Base-by-base conservation (phyloP, 1,139 yeast genomes). In the Eremothecium cymbalariae region DNA sequence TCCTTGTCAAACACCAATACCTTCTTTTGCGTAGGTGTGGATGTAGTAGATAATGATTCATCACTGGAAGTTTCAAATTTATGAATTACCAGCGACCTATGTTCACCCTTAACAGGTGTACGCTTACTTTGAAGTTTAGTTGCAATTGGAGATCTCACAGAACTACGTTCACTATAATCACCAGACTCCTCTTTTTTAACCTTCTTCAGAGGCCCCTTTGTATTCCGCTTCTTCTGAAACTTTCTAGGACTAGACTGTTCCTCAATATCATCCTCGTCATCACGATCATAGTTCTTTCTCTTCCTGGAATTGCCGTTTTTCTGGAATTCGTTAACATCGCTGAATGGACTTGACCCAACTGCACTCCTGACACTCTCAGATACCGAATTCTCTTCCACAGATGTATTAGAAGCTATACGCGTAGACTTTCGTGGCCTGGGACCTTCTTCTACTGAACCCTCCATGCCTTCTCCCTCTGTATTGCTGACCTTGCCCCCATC, bases 41-140 rank as follows among this genome's bases (percentile, higher is more conserved):
- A 19, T 18, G 16, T 11, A 8, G 27, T n/a, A n/a, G 21, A 9
- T 16, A 21, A 27, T 4, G 19, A 16, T 9, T 27, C 30, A 6
- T 42, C 38, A 6, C 38, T 37, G 2, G 50, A 42, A 2, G 45
- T 39, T 27, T 48, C 53, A 20, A 50, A 48, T 28, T 44, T 43
- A 8, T 49, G 47, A 13, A 47, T 46, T 6, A 40, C 35, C 24
- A 45, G 33, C 3, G 48, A 44, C 20, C 41, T 48, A 15, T 43
- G 47, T 8, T 48, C 52, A 5, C 46, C 34, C 28, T 45, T 48
- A 8, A 40, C 29, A 2, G 50, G 48, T 9, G 45, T 43, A 34
- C 47, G 50, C 20, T 40, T 45, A 2, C 46, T 38, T 6, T 24
- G 34, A 6, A 51, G 43, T 32, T 46, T 51, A 21, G 45, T 46